Percentiles rank a stretch among this genome's conserved stretches.
These are phyloP conservation scores for Dactylonectria macrodidyma DNA, from an alignment of 2,329 filamentous ascomycete species.

Conservation along the genomic window DNA sequence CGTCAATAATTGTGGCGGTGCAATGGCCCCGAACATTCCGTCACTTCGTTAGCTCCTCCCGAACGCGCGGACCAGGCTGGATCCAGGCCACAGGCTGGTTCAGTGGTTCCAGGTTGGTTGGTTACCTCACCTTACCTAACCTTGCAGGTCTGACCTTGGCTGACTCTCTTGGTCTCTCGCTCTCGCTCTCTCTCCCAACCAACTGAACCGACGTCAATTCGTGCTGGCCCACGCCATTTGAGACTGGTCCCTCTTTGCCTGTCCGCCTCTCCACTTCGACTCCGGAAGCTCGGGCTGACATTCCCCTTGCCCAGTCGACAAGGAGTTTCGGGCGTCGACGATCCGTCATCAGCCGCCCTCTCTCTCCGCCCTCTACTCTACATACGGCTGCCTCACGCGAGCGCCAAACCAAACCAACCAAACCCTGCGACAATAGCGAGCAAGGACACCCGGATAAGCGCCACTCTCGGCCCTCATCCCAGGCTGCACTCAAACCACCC, in stretches of 20 bases:
- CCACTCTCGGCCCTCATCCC: slow-evolving; percentile 43
- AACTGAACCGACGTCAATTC: slow-evolving; percentile 46
- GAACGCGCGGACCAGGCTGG: slow-evolving; percentile 37
- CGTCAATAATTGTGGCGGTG: too few species aligned
- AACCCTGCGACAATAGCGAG: slow-evolving; percentile 38
- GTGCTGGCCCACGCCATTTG: slow-evolving; percentile 46
- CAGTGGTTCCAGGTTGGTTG: too few species aligned
- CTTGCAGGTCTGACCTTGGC: too few species aligned
- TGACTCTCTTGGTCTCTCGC: slow-evolving; percentile 29
- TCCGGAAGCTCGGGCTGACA: slow-evolving; percentile 47
- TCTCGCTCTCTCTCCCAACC: slow-evolving; percentile 18
- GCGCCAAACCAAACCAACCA: slow-evolving; percentile 36
- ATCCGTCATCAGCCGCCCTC: not conserved
- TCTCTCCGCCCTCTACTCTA: slow-evolving; percentile 9
- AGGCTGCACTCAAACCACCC: slow-evolving; percentile 33
- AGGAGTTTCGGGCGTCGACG: slow-evolving; percentile 30
- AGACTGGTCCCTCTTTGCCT: slow-evolving; percentile 37
- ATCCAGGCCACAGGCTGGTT: slow-evolving; percentile 1
- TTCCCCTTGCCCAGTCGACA: slow-evolving; percentile 39
- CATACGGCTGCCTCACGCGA: slow-evolving; percentile 46
- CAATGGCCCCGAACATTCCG: slow-evolving; percentile 8
- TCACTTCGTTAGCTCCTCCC: slow-evolving; percentile 21
- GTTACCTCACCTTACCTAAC: too few species aligned
- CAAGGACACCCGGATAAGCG: slow-evolving; percentile 42
- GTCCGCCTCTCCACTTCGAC: slow-evolving; percentile 26